Conservation (phyloP, 208 protist genomes). For the Leishmania tarentolae region DNA sequence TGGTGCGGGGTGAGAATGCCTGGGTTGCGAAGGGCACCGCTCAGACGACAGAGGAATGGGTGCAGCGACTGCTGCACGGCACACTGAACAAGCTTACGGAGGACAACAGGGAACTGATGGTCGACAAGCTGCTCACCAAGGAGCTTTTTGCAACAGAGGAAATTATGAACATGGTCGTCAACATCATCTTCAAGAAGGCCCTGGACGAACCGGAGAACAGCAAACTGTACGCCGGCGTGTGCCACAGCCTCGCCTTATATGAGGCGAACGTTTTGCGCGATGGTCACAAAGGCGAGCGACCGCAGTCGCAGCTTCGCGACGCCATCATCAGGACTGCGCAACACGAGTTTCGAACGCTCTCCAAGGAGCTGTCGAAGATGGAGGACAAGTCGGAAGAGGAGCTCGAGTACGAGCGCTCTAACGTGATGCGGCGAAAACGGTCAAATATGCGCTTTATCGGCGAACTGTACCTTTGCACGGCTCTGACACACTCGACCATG, state of each 20-base stretch:
- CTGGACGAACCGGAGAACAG: slow-evolving; percentile 87
- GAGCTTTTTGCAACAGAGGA: slow-evolving; percentile 68
- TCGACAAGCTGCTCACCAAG: slow-evolving; percentile 60
- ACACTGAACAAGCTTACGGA: slow-evolving; percentile 86
- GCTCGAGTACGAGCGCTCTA: slow-evolving; percentile 53
- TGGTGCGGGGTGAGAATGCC: slow-evolving; percentile 83
- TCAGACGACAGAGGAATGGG: slow-evolving; percentile 81
- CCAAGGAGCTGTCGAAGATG: slow-evolving; percentile 24
- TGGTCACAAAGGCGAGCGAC: slow-evolving; percentile 24
- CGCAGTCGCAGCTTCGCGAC: slow-evolving; percentile 75
- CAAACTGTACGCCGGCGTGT: slow-evolving; percentile 77
- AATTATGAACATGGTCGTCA: slow-evolving; percentile 61
- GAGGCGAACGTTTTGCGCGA: slow-evolving; percentile 57
- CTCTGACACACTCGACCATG: slow-evolving; percentile 73
- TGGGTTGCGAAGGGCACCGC: slow-evolving; percentile 73
- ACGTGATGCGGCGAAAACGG: slow-evolving; percentile 80
- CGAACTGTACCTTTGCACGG: slow-evolving; percentile 77
- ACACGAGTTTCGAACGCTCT: slow-evolving; percentile 54
- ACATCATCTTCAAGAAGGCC: slow-evolving; percentile 83
- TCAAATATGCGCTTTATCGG: slow-evolving; percentile 91
- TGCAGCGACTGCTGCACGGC: slow-evolving; percentile 73
- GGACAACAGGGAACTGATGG: slow-evolving; percentile 71
- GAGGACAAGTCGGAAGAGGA: slow-evolving; percentile 62
- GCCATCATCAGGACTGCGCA: slow-evolving; percentile 63
- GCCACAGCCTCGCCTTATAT: slow-evolving; percentile 77